A percentile compares a stretch with the other conserved stretches of the same genome.
Conservation (phyloP, 2,329 filamentous ascomycete genomes). For the Arthrinium puccinioides region DNA sequence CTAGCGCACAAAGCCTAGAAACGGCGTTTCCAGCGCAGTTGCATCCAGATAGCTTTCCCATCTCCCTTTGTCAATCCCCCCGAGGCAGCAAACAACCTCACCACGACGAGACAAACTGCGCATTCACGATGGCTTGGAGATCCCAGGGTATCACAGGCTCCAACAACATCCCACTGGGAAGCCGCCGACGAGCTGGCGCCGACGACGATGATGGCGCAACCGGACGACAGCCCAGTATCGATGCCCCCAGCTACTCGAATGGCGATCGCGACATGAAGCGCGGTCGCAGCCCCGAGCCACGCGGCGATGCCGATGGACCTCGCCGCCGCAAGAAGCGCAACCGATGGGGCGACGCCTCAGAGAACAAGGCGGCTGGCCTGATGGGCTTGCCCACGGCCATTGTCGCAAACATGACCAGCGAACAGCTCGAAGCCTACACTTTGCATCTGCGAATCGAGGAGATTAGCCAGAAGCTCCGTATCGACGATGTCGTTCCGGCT, state of each 20-base stretch:
- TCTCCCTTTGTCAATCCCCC: too few species aligned
- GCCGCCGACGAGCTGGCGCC: conserved; percentile 69
- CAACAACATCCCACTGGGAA: conserved; percentile 94
- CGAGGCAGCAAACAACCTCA: too few species aligned
- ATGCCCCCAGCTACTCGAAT: conserved; percentile 25
- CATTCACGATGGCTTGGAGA: conserved; percentile 60
- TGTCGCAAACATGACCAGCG: conserved; percentile 94
- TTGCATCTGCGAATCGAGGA: conserved; percentile 96
- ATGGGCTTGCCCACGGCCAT: conserved; percentile 98
- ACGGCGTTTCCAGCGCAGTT: too few species aligned
- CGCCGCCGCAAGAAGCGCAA: conserved; percentile 97
- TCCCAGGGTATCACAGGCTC: conserved; percentile 88
- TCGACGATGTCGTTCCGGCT: conserved; percentile 96
- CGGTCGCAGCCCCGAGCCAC: conserved; percentile 82
- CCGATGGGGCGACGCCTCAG: conserved; percentile 92
- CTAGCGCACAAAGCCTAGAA: too few species aligned
- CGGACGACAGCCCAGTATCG: conserved; percentile 8
- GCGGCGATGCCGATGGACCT: conserved; percentile 66
- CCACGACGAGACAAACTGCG: too few species aligned
- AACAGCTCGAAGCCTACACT: conserved; percentile 96
- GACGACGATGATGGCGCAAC: conserved; percentile 34
- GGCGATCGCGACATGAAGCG: conserved; percentile 61
- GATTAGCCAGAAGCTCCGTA: conserved; percentile 97
- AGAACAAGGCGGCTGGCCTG: conserved; percentile 96
- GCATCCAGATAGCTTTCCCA: too few species aligned